Evolutionary conservation across 768 basidiomycete species (phyloP), one percentile per base, ranked within the genome.

Genomic region (Thelephora ganbajun): DNA sequence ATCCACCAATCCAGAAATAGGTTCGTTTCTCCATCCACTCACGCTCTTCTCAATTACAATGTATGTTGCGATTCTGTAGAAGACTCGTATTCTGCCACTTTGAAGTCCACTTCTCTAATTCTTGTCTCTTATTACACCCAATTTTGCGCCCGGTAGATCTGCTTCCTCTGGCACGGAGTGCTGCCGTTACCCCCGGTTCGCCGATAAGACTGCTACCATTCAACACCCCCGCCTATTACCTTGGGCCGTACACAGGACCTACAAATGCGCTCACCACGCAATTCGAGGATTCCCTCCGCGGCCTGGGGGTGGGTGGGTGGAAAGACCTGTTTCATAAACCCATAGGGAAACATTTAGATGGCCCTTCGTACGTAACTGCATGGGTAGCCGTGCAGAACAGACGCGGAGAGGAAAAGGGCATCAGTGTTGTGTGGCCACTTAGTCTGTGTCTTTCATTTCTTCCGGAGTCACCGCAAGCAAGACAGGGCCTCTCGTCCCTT

Each of bases 371-470:
- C 58, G 61, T 85, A 41, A 77, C 88, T 46, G 82, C 74, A 3
- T 88, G 80, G 79, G 69, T 87, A 34, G 72, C 70, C 30, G 80
- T 88, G 16, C 76, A 85, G 60, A 84, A 84, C 55, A 79, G 73
- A 51, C 83, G 82, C 53, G 83, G 82, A 30, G 85, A 88, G 59
- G 83, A 85, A 53, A 87, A 86, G 54, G 85, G 85, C 0, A 64
- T 84, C 26, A 67, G 73, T n/a, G 66, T 83, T 44, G 76, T 88
- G 51, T 89, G 85, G 68, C 86, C 87, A 1, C 62, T 72, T 2
- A 61, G 67, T 1, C 72, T 89, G 3, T 83, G 79, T 52, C 68
- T 60, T 63, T 66, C 61, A n/a, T 71, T 60, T 60, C 67, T 54
- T 51, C 61, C 66, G 13, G 55, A 63, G 42, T 58, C 68, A 48